A percentile compares a stretch with the other conserved stretches of the same genome.
These are phyloP conservation scores for Phaseolus coccineus DNA, from an alignment of 331 rosid species.

Conservation along the genomic window DNA sequence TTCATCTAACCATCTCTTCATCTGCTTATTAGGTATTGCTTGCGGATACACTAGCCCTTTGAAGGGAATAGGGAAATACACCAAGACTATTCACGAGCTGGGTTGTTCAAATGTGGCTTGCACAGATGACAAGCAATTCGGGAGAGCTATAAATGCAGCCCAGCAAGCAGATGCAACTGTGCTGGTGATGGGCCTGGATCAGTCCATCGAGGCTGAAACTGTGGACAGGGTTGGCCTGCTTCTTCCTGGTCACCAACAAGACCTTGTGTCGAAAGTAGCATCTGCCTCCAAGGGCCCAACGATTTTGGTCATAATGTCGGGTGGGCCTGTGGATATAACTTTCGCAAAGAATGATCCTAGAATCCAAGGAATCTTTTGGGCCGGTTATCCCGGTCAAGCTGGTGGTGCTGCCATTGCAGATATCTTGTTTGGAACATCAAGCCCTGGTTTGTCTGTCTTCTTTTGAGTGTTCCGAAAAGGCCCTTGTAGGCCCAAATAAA, in stretches of 20 bases:
- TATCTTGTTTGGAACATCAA: slow-evolving; percentile 63
- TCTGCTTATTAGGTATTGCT: slow-evolving; percentile 56
- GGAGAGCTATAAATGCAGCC: slow-evolving; percentile 60
- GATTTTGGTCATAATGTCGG: slow-evolving; percentile 74
- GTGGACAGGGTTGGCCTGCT: slow-evolving; percentile 65
- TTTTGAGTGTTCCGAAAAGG: neutral
- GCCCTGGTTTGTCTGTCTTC: slow-evolving; percentile 57
- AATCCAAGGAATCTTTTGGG: slow-evolving; percentile 68
- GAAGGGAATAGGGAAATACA: slow-evolving; percentile 65
- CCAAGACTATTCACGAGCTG: slow-evolving; percentile 53
- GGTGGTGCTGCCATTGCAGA: slow-evolving; percentile 86
- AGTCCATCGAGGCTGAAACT: slow-evolving; percentile 78
- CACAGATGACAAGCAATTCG: slow-evolving; percentile 50
- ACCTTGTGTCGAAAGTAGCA: slow-evolving; percentile 68
- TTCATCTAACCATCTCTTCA: neutral
- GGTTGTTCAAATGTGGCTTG: slow-evolving; percentile 77
- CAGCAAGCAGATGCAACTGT: slow-evolving; percentile 73
- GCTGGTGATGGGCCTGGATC: slow-evolving; percentile 79
- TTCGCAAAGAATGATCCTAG: slow-evolving; percentile 70
- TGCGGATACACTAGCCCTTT: slow-evolving; percentile 76
- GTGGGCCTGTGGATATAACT: slow-evolving; percentile 76
- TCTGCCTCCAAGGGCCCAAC: slow-evolving; percentile 73
- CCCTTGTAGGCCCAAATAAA: neutral
- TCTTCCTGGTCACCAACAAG: slow-evolving; percentile 81
- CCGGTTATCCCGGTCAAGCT: slow-evolving; percentile 86